Evolutionary conservation across 2,329 filamentous ascomycete species (phyloP), one percentile per base, ranked within the genome.

Genomic region (Arthrobotrys megalospora): DNA sequence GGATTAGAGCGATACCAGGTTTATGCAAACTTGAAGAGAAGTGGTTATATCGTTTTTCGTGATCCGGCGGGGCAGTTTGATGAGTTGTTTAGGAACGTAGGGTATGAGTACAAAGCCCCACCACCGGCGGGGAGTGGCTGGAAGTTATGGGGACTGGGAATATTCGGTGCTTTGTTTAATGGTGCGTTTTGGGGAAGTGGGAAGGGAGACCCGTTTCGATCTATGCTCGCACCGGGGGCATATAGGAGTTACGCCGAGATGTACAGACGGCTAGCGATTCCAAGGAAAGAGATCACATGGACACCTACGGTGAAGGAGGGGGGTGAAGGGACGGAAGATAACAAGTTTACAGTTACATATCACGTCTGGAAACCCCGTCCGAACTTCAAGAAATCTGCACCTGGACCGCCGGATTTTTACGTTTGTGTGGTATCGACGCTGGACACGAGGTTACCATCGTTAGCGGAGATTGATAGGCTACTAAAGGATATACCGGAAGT

Each of bases 1-100:
- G 84, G 87, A 8, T 86, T 97, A 76, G 93, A 96, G 81, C 90
- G 93, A 82, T 98, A 93, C 82, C 92, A 92, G 62, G 95, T 98
- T 32, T 99, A 94, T 83, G 89, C 93, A 0, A 91, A 94, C 66
- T 86, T 99, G 81, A 96, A 92, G 83, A 89, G 96, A 63, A 87
- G 89, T 41, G 95, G 96, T 16, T 98, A 97, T 85, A 89, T 91
- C 62, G 89, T 98, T 16, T 78, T 67, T 34, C 32, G 75, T 10
- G 63, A 78, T 41, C 75, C 75, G 24, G 67, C 53, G 3, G 65
- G 38, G 5, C 75, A 62, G 67, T 58, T 32, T 60, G 75, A 68
- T n/a, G 75, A 78, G 6, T 58, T 78, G 11, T 84, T 72, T 81
- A 81, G 34, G 75, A 81, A 16, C 77, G 81, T 72, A 36, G 75